Base-by-base conservation (phyloP, 106 monocot genomes). In the Alisma plantagoaquatica region DNA sequence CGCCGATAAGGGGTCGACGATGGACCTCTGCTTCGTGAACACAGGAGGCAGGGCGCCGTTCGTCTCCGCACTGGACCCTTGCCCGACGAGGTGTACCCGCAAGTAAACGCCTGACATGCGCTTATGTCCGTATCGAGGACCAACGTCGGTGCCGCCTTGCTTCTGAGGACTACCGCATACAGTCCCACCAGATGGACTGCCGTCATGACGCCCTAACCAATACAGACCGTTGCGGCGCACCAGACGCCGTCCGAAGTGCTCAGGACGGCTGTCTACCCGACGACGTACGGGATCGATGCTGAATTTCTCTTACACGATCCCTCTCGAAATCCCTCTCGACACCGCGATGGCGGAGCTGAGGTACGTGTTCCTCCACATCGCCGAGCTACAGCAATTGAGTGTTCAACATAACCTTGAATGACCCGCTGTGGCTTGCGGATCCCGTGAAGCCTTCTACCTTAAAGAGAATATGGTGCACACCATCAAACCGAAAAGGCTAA, bases 61-160 rank as follows among this genome's bases (percentile, higher is more conserved):
- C 49, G 38, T 62, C 31, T 62, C 62, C 23, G 1, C 16, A 20
- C 48, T 62, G 4, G 62, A 62, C 62, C 49, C 4, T 33, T 62
- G 18, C 14, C 19, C 16, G 19, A 25, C 16, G 29, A 20, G 22
- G 24, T 49, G 21, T 60, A 46, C 46, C 18, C 12, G 3, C 16
- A 9, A 18, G 27, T 46, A 4, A 60, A 46, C 29, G 43, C 17
- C 16, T 29, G 46, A 1, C 43, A 46, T 16, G 16, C 60, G 0
- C 29, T 60, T 28, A 29, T 41, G 10, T 4, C 29, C 45, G 18
- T 22, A 4, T 1, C 20, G 10, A 15, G 46, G 9, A 17, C 14
- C 17, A 60, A 60, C 16, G 44, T 33, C 29, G 60, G 60, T 27
- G 46, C 27, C 5, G 7, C 0, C 2, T 17, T 19, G 23, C 29